Base-by-base conservation (phyloP, 768 basidiomycete species). In the Termitomyces sp. region DNA sequence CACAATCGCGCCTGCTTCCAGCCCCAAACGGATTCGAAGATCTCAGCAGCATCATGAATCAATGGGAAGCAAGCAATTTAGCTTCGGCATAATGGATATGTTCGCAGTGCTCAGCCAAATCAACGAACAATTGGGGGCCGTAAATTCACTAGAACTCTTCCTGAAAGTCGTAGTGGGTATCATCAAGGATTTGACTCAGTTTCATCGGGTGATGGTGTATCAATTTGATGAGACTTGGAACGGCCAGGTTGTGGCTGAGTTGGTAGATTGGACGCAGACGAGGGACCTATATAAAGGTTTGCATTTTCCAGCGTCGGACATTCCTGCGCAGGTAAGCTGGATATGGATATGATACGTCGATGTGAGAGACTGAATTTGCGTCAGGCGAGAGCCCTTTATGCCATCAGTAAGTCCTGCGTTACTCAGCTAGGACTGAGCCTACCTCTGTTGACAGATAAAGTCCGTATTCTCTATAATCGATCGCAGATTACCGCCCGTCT, bases 151-250 rank as follows among this genome's bases (percentile, higher is more conserved):
- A 58, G 82, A 87, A 20, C 76, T 75, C 30, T 90, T 91, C 68
- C 72, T 92, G 65, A 85, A 91, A 66, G 78, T 91, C 49, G 81
- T 84, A 1, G 89, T 88, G 4, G 89, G 89, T 1, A 69, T 80
- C 30, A 70, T 91, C 63, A 87, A 88, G 72, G 89, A 94, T 68
- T 68, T 94, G 59, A 88, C 88, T 15, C 87, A 88, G 67, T 92
- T 91, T 70, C 89, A 92, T 67, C 81, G 91, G 22, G 88, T 91
- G 34, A 73, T 94, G 70, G 78, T 91, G 9, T 94, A 93, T 67
- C 90, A 91, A 71, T 91, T 92, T 65, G 88, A 92, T 70, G 87
- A 89, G 65, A 57, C 69, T n/a, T 89, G 85, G 84, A 90, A 91
- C 66, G 89, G 89, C 20, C 81, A 88, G 69, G 83, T 89, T 44